A percentile compares a stretch with the other conserved stretches of the same genome.
phyloP scores from a whole-genome alignment of 495 filamentous ascomycete species.

The Daldinia childiae region DNA sequence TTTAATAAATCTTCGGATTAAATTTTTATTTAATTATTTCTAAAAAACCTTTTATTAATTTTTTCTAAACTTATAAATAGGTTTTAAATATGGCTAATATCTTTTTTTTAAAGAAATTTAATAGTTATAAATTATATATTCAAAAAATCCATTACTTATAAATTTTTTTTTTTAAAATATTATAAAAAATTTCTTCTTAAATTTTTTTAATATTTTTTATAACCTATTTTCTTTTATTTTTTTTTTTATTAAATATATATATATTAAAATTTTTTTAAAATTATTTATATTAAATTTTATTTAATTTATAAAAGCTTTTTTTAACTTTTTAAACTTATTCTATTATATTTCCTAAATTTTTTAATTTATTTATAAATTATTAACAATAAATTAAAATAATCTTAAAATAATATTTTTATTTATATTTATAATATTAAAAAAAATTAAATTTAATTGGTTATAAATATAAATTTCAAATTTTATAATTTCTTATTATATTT shows the following conservation, averaged over 20 bases:
- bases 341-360: background rate
- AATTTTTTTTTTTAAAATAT: background rate
- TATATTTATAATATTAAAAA: background rate
- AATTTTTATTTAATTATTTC: background rate
- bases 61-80: background rate
- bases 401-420: background rate
- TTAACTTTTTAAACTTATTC: background rate
- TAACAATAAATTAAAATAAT: background rate
- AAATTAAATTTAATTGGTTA: background rate
- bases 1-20: background rate
- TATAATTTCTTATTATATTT: background rate
- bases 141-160: background rate
- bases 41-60: background rate
- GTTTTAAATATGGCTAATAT: background rate
- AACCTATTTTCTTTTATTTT: background rate
- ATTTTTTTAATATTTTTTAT: background rate
- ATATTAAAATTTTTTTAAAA: background rate
- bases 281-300: background rate
- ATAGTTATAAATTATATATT: background rate
- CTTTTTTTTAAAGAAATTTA: background rate
- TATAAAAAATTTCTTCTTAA: background rate
- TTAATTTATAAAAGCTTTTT: background rate
- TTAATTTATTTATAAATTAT: background rate
- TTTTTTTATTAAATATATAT: background rate
- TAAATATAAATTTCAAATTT: background rate